Base-by-base conservation (phyloP, 139 green algal genomes). In the Desmodesmus armatus region DNA sequence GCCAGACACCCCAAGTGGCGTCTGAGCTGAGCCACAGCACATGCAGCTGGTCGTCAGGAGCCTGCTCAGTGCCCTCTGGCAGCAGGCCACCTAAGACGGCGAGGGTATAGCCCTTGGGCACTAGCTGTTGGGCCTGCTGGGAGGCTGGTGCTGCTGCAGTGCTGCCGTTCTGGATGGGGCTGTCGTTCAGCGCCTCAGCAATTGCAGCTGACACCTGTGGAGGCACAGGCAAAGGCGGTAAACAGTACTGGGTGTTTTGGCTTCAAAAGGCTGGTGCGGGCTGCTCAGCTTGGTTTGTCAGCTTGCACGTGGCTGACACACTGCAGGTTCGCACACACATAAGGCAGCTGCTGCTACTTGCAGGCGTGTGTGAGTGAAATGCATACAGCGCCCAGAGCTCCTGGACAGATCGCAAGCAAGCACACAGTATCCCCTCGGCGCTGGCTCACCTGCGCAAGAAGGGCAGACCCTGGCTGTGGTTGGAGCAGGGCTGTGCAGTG, bases 41-140 rank as follows among this genome's bases (percentile, higher is more conserved):
- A 31, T 60, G 39, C 77, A 84, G 77, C 77, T 84, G 58, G 58
- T 74, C 33, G 21, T 37, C 77, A 31, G 39, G 39, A 13, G 44
- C 4, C 3, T 29, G 35, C 35, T 63, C 31, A 35, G 49, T 55
- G n/a, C 25, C 29, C n/a, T 73, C 60, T 37, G 60, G 60, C 19
- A 23, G 43, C 0, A 84, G 77, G n/a, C 77, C 77, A 4, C 77
- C 77, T 47, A 75, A 84, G 27, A 71, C 13, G 6, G 58, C 23
- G 11, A 84, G 58, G 2, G 77, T 84, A n/a, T 84, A 27, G 60
- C 77, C 77, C 33, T 51, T 37, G 55, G 27, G 13, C 6, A 25
- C 21, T n/a, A 41, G 63, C 63, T 72, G 63, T 27, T 72, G 23
- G 9, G 63, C 63, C n/a, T 21, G 25, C 63, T 72, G n/a, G n/a